Base-by-base conservation (phyloP, 331 rosid species). In the Rhamnella rubrinervis region DNA sequence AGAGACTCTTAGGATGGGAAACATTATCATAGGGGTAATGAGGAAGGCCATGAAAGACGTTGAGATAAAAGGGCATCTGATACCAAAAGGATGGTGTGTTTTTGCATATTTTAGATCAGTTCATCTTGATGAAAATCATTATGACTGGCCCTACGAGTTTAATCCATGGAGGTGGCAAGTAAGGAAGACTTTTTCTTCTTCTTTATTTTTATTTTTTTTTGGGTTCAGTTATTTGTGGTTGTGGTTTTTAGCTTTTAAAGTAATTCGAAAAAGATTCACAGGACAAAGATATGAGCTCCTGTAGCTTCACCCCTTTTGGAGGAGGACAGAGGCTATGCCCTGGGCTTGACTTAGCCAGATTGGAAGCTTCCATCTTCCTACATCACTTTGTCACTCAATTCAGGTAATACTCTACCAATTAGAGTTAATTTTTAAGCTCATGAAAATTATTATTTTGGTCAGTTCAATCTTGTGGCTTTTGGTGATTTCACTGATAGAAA, bases 111-210 rank as follows among this genome's bases (percentile, higher is more conserved):
- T 93, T 57, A 85, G 97, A 84, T 93, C 97, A 55, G 91, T 93
- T 75, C 98, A 93, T 87, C 97, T 93, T 44, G 97, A 93, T 71
- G 91, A 83, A 25, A 84, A 59, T 67, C 82, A 84, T 77, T 93
- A 87, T 70, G 95, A 89, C 40, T 76, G 78, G 28, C 97, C 98
- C 61, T 77, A 88, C 77, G 83, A 84, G 64, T 93, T 91, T 82
- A 89, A 93, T 78, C 98, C 98, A 78, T 91, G 97, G 98, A 91
- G 98, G 79, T 93, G 98, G 98, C 91, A 93, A 70, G 98, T 93
- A 84, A 80, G 92, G 28, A 40, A 50, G 25, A 28, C 10, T 13
- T 4, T 4, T 19, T 63, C 66, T 56, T 28, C 57, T 23, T 69
- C 5, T 5, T 46, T 62, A 57, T 21, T 20, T 70, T 60, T 66